Evolutionary conservation across 1,284 basidiomycete genomes (phyloP), one percentile per base, ranked within the genome.

Genomic region (Irpex sp.): DNA sequence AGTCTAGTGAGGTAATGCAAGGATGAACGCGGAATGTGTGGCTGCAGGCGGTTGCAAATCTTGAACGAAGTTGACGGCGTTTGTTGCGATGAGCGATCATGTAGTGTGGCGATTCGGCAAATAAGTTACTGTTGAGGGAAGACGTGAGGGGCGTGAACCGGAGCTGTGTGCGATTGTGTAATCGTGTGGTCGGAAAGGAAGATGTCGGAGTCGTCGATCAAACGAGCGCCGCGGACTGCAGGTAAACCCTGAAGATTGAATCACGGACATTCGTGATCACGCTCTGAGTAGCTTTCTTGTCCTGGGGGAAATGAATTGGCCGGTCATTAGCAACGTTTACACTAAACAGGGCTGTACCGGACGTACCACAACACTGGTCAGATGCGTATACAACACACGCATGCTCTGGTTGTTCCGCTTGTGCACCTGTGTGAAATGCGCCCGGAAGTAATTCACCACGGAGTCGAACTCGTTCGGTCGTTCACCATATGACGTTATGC

Each of bases 361-460:
- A 81, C 87, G 62, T 74, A 91, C 89, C 64, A 91, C 89, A 37
- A 91, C 91, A 68, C 85, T 92, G 6, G 90, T 92, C 69, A 92
- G 81, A 72, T 92, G 90, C 13, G 89, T 89, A 70, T 92, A 93
- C 3, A 93, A 76, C 17, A 91, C 90, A 56, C 90, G 84, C 58
- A 86, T 83, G 70, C 87, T 89, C 71, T 91, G 88, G 68, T 92
- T 92, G 65, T 89, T 92, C 67, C 83, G 82, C 67, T 88, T 80
- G 72, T 93, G 91, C 8, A 91, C 90, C 71, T 93, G 91, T 60
- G 91, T 77, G 76, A 93, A 93, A 69, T 93, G 92, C 19, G 91
- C 88, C 6, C 88, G 86, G 82, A 93, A 93, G 74, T 93, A 93
- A 66, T 88, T 85, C 36, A 92, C 85, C 5, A 91, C 89, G 0